Conservation (phyloP, 2,329 filamentous ascomycete genomes). For the Sarocladiaceae sp. region DNA sequence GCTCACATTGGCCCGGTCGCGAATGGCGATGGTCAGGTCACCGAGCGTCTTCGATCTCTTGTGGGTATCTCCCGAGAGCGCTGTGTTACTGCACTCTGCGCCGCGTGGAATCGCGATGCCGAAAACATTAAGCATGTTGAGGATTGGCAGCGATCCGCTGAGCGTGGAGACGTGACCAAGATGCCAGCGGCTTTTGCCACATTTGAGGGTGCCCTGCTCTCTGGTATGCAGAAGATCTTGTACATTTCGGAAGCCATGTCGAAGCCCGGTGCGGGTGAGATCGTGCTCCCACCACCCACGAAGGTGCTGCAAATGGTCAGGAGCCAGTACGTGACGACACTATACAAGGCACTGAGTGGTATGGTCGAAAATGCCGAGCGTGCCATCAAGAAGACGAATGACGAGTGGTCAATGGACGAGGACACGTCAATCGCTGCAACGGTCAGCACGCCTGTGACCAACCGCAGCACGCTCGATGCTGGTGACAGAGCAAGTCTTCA, state of each 20-base stretch:
- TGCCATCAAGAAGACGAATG: slow-evolving; percentile 56
- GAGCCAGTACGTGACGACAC: slow-evolving; percentile 83
- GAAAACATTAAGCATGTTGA: slow-evolving; percentile 89
- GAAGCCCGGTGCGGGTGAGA: slow-evolving; percentile 65
- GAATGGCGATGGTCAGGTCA: slow-evolving; percentile 44
- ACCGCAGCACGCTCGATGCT: slow-evolving; percentile 45
- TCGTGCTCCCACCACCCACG: slow-evolving; percentile 76
- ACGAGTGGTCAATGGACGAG: slow-evolving; percentile 50
- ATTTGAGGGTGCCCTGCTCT: slow-evolving; percentile 76
- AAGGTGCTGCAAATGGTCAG: slow-evolving; percentile 89
- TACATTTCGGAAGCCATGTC: slow-evolving; percentile 83
- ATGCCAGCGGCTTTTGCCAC: slow-evolving; percentile 83
- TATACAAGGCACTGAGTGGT: slow-evolving; percentile 90
- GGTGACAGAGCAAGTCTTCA: slow-evolving; percentile 45
- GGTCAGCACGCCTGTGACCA: slow-evolving; percentile 29
- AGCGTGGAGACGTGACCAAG: slow-evolving; percentile 79
- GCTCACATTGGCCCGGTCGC: slow-evolving; percentile 63
- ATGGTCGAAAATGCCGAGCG: slow-evolving; percentile 96
- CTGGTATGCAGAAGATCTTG: slow-evolving; percentile 88
- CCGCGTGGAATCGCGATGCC: slow-evolving; percentile 88
- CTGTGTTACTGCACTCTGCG: slow-evolving; percentile 77
- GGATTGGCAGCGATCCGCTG: slow-evolving; percentile 81
- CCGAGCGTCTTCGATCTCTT: slow-evolving; percentile 69
- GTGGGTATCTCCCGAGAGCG: slow-evolving; percentile 77
- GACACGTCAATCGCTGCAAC: slow-evolving; percentile 33